Base-by-base conservation (phyloP, 169 alveolate species). In the Blepharisma undulans region DNA sequence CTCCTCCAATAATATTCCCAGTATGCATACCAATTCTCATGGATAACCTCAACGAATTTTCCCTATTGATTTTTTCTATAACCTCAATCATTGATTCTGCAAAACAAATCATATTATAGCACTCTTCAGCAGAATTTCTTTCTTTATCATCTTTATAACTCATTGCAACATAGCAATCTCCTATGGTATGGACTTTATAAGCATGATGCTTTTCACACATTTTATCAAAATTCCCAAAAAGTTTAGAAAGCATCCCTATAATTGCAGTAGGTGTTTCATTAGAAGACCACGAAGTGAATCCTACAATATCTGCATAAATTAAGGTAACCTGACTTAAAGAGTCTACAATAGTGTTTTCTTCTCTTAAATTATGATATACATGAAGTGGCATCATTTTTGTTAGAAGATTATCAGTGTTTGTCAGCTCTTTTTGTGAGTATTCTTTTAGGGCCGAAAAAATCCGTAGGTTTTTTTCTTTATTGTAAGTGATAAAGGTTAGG, bases 111-210 rank as follows among this genome's bases (percentile, higher is more conserved):
- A 74, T 29, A 74, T 74, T 48, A 48, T 48, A 48, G 66, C 66
- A 48, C 66, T 48, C 66, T 48, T 48, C 66, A 48, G 66, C 66
- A 10, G 12, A 48, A 48, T 48, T 48, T 48, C 66, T 48, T 5
- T 48, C 66, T 48, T 48, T 48, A 48, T 48, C 66, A 48, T 48
- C 66, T 18, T 18, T 99, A 93, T 98, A 99, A 48, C 66, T 18
- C 66, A 48, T 48, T 48, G 66, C 66, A 5, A 48, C 66, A 48
- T 48, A 48, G 66, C 66, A 48, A 18, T 48, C 66, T 48, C 66
- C 66, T 48, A 48, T 48, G 14, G 66, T 48, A 5, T 48, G 66
- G 1, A 48, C 66, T 48, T 48, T 48, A 48, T 48, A 48, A 48
- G 66, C 66, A 48, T 48, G 66, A 48, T 48, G 66, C 14, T 48